Evolutionary conservation across 106 monocot species (phyloP).

Genomic region (Dendrobium officinale): DNA sequence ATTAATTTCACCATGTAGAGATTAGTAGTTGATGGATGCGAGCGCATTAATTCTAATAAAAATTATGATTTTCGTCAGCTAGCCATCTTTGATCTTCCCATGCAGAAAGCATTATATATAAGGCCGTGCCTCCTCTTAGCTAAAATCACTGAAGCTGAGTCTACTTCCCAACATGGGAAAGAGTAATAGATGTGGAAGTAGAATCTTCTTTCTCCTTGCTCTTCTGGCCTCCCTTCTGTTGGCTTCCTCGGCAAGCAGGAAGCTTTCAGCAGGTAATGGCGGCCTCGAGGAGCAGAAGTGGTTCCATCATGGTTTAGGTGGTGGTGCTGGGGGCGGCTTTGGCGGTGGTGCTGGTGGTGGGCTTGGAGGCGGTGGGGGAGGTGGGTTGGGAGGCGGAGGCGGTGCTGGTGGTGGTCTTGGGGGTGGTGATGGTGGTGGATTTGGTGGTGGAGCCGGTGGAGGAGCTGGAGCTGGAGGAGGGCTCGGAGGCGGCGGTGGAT

Average conservation of each 20-base stretch:
- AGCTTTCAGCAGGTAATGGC: background rate
- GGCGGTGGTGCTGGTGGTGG: background rate
- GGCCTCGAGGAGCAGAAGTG: background rate
- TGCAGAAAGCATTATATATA: background rate
- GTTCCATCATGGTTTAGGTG: background rate
- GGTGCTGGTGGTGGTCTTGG: background rate
- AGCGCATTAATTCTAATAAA: background rate
- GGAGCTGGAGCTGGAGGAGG: background rate
- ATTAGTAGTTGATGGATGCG: slow-evolving; percentile 2
- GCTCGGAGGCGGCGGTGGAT: background rate
- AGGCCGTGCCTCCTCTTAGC: background rate
- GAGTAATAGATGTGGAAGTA: background rate
- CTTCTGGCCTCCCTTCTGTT: background rate
- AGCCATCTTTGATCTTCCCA: background rate
- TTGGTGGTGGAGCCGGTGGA: background rate
- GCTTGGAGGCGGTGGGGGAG: background rate
- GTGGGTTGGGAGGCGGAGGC: background rate
- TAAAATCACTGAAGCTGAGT: background rate
- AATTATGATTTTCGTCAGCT: background rate
- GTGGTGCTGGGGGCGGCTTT: background rate
- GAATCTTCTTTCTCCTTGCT: background rate
- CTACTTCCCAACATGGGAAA: background rate
- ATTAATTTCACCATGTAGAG: background rate
- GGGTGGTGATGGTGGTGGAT: background rate
- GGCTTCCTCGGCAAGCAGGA: background rate